Evolutionary conservation across 2,329 filamentous ascomycete species (phyloP).

Genomic region (Phaeoacremonium minimum): DNA sequence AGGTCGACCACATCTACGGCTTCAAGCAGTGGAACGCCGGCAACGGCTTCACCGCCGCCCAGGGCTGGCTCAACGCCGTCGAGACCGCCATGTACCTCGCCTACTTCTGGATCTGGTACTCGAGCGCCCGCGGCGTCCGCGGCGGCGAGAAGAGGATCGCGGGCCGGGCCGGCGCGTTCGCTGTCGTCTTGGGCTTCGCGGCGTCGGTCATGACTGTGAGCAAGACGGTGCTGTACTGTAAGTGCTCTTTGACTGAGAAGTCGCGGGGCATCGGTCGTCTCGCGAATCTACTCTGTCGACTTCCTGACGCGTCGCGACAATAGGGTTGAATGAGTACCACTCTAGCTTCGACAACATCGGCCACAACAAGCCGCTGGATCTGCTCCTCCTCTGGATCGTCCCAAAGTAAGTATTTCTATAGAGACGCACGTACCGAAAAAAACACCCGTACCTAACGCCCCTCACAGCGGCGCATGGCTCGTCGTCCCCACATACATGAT

Average conservation of each 20-base stretch:
- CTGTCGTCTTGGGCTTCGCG: conserved; percentile 44
- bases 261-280: not conserved
- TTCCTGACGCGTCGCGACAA: no score
- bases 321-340: conserved; percentile 54
- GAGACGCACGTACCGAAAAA: no score
- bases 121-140: conserved; percentile 13
- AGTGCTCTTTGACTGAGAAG: conserved; percentile 27
- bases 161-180: conserved; percentile 38
- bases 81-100: conserved; percentile 30
- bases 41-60: conserved; percentile 75
- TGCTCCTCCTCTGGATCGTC: conserved; percentile 52
- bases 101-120: conserved; percentile 27
- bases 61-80: conserved; percentile 44
- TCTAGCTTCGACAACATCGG: conserved; percentile 53
- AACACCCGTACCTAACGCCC: no score
- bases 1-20: conserved; percentile 78
- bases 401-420: conserved; percentile 55
- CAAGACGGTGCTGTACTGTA: conserved; percentile 59
- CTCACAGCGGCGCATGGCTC: conserved; percentile 50
- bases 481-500: conserved; percentile 49
- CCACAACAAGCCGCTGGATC: conserved; percentile 41
- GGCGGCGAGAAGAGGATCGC: conserved; percentile 23
- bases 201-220: conserved; percentile 56
- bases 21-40: conserved; percentile 63
- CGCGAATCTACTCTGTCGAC: not conserved